phyloP scores from a whole-genome alignment of 2,329 filamentous ascomycete genomes.

The Alternaria sp. region DNA sequence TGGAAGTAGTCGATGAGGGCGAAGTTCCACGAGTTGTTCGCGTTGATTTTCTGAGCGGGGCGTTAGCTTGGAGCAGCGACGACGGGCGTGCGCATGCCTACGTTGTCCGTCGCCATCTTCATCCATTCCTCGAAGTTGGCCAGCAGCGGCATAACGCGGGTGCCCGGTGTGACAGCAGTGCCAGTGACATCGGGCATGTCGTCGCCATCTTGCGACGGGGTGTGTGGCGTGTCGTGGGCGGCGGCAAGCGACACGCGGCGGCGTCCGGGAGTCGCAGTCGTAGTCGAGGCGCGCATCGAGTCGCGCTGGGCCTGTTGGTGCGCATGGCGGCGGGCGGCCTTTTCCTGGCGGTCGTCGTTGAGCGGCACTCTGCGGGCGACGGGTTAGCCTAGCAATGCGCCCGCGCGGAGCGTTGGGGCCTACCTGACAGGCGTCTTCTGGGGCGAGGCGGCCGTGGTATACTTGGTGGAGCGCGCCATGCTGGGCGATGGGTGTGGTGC shows the following conservation, averaged over 20 bases:
- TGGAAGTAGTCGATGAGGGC: conserved; percentile 99
- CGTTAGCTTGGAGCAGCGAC: conserved; percentile 15
- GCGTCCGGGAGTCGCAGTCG: conserved; percentile 71
- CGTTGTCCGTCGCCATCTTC: conserved; percentile 99
- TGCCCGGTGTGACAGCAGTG: conserved; percentile 88
- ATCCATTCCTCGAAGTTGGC: conserved; percentile 99
- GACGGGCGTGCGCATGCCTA: conserved; percentile 15
- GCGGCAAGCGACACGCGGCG: conserved; percentile 66
- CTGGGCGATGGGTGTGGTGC: conserved; percentile 12
- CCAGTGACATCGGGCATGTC: conserved; percentile 68
- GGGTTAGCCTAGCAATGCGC: conserved; percentile 2
- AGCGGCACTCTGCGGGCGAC: conserved; percentile 76
- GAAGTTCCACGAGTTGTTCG: conserved; percentile 98
- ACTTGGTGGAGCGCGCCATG: conserved; percentile 63
- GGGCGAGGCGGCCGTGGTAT: conserved; percentile 54
- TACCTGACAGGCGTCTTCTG: conserved; percentile 52
- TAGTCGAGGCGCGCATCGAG: conserved; percentile 78
- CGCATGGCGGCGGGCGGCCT: conserved; percentile 85
- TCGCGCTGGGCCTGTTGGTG: conserved; percentile 91
- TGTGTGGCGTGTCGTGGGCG: conserved; percentile 55
- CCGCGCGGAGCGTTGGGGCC: not conserved
- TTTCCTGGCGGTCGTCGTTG: conserved; percentile 94
- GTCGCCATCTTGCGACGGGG: conserved; percentile 56
- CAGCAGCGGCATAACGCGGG: conserved; percentile 83
- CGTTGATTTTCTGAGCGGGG: conserved; percentile 73